Percentiles rank a stretch among this genome's conserved stretches.
phyloP scores from a whole-genome alignment of 2,329 filamentous ascomycete genomes.

The Trichoderma brevicompactum region DNA sequence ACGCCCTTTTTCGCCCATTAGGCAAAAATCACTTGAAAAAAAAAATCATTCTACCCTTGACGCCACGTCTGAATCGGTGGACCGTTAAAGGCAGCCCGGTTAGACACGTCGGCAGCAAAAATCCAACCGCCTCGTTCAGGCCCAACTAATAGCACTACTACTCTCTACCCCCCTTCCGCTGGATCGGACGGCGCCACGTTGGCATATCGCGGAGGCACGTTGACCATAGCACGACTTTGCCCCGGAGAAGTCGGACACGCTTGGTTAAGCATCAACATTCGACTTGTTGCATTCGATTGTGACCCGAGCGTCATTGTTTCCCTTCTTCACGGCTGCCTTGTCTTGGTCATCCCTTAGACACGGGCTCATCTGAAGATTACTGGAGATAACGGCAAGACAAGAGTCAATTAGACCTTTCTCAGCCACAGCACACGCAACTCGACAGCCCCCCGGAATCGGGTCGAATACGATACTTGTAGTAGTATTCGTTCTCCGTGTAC shows the following conservation, averaged over 20 bases:
- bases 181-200: slow-evolving; percentile 32
- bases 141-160: not conserved
- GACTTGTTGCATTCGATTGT: too few relatives aligned
- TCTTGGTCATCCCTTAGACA: slow-evolving; percentile 25
- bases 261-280: too few relatives aligned
- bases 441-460: too few relatives aligned
- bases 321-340: not conserved
- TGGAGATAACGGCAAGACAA: not conserved
- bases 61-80: slow-evolving; percentile 25
- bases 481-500: too few relatives aligned
- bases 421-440: too few relatives aligned
- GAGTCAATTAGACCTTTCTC: too few relatives aligned
- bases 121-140: slow-evolving; percentile 24
- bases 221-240: slow-evolving; percentile 11
- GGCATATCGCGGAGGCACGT: slow-evolving; percentile 19
- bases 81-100: slow-evolving; percentile 1
- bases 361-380: slow-evolving; percentile 9
- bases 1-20: not conserved
- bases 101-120: slow-evolving; percentile 25
- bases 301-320: too few relatives aligned
- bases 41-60: slow-evolving; percentile 11
- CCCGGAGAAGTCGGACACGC: not conserved
- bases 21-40: not conserved
- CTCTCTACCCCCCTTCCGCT: slow-evolving; percentile 28
- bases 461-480: too few relatives aligned